Evolutionary conservation across 2,329 filamentous ascomycete genomes (phyloP), one percentile per base, ranked within the genome.

Genomic region (Scytalidium sp.): DNA sequence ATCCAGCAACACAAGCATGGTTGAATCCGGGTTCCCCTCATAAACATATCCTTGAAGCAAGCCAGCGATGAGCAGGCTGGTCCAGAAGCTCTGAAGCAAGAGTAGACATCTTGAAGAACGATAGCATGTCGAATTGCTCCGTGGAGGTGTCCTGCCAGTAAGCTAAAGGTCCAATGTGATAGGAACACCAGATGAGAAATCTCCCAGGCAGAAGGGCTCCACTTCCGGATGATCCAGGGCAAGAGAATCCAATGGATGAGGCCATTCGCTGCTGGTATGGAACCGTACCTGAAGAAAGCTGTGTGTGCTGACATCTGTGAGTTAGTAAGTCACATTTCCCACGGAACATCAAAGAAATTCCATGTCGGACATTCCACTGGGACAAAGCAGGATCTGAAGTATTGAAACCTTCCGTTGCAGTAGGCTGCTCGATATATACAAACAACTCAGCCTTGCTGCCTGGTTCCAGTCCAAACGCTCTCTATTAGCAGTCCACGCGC

Each of bases 371-470:
- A 36, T n/a, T 36, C 32, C 32, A 36, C 17, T 36, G 32, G 32
- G 17, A 36, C 32, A 36, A 36, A 5, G 15, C 32, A 15, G 32
- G 32, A 36, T 36, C 32, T 36, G 32, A 36, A 27, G 19, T 27
- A 40, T 27, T 47, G 39, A 47, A 47, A 45, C 21, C 21, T 32
- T 47, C 46, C 46, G 22, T 47, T 41, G 39, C 45, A 46, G 42
- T 44, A 45, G 43, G 32, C 32, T 43, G 39, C 36, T 29, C 21
- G 46, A 53, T 57, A 60, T 56, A 50, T 58, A 60, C 56, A 59
- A 54, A 46, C 50, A 39, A 46, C 50, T 49, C 47, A 48, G 42
- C 49, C 50, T 49, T 57, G 53, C 58, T 59, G 56, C 58, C 56
- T 59, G 58, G 56, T 47, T 49, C 50, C 42, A 50, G 49, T 46